Base-by-base conservation (phyloP, 306 rosid genomes). In the Pterocarpus santalinus region DNA sequence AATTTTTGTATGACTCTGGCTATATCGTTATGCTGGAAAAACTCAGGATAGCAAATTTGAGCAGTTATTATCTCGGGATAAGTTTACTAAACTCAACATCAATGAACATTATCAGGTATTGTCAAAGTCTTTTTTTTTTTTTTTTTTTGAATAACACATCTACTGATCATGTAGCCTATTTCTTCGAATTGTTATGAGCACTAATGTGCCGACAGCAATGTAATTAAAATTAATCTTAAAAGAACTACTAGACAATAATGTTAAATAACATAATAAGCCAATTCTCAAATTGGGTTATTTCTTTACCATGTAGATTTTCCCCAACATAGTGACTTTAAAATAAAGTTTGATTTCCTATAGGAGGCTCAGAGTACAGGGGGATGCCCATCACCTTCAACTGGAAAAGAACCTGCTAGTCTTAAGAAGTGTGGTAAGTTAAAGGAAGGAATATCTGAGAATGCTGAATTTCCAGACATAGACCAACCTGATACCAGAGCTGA, bases 391-490 rank as follows among this genome's bases (percentile, higher is more conserved):
- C 83, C 89, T 80, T 76, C 85, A 85, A 49, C 71, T 46, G 86
- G 73, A 82, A 88, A 80, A 80, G 90, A 81, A 71, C 87, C 65
- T 80, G 78, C 84, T 47, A 75, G 63, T 79, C 76, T 66, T 67
- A 73, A 89, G 83, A 85, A 76, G 83, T 83, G 85, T 52, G 83
- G 87, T 72, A 90, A 80, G 70, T 62, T 88, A 36, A 93, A 87
- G 84, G 96, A 93, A 86, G 95, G 86, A 80, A 88, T 87, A 88
- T 91, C 90, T 2, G 93, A 90, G 85, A 87, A 84, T 84, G 93
- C 92, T 80, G 89, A 89, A 78, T 73, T 90, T 73, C 92, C 86
- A 79, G 90, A 84, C 75, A 39, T 7, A n/a, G 90, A 86, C 68
- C 88, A 79, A 74, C 84, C 64, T 81, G 78, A 84, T 83, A 73